Conservation (phyloP, 164 flowering plant species). For the Magnolia changhungtana region DNA sequence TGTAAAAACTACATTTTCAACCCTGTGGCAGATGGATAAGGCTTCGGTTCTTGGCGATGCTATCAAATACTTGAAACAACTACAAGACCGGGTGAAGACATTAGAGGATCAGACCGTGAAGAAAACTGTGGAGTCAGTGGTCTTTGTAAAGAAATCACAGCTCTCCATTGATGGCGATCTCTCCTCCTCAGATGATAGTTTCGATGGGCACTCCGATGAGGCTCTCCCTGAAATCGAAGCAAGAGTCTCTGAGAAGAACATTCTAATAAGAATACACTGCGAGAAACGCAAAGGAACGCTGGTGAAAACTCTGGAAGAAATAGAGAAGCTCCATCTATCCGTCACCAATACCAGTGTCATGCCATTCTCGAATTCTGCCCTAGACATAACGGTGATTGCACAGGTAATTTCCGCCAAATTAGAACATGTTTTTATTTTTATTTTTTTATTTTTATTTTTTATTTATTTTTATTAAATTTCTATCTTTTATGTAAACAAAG, state of each 20-base stretch:
- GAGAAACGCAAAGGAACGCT: constrained; percentile 61
- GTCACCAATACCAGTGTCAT: constrained; percentile 52
- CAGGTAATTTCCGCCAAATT: constrained; percentile 39
- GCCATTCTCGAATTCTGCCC: constrained; percentile 54
- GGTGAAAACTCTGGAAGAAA: constrained; percentile 47
- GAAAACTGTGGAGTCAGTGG: constrained; percentile 62
- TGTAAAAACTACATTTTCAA: not conserved
- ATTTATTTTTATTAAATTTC: too few species aligned
- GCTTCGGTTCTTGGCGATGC: constrained; percentile 91
- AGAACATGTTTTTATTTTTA: too few species aligned
- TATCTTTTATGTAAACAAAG: too few species aligned
- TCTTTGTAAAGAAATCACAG: constrained; percentile 56
- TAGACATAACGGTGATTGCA: constrained; percentile 69
- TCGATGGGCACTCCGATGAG: constrained; percentile 25
- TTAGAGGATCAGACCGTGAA: constrained; percentile 70
- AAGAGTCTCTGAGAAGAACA: constrained; percentile 57
- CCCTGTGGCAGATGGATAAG: constrained; percentile 69
- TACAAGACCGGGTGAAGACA: constrained; percentile 67
- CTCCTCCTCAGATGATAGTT: constrained; percentile 36
- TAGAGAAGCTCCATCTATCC: constrained; percentile 64
- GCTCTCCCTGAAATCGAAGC: constrained; percentile 80
- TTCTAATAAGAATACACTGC: constrained; percentile 74
- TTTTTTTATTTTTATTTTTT: too few species aligned
- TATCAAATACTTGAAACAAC: constrained; percentile 75
- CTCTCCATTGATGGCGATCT: constrained; percentile 34